Conservation (phyloP, 1,284 basidiomycete species). For the Moesziomyces globuligerus region DNA sequence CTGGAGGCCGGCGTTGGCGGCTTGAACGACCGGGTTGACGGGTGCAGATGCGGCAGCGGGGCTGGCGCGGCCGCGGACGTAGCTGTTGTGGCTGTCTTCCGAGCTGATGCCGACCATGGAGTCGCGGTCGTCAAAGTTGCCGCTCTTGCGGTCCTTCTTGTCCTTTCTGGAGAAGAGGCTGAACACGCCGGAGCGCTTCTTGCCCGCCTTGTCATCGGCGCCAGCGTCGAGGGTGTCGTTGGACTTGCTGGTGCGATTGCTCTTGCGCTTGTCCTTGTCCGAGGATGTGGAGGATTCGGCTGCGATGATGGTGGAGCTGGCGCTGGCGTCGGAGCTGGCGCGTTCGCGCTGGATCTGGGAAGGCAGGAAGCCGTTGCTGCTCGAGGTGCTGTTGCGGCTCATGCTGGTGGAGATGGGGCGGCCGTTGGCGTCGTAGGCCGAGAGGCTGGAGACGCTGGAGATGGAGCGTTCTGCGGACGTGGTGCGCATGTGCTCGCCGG, state of each 20-base stretch:
- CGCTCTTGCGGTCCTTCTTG: slow-evolving; percentile 62
- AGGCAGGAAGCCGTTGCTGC: slow-evolving; percentile 52
- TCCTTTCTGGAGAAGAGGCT: slow-evolving; percentile 62
- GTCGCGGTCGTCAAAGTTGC: slow-evolving; percentile 49
- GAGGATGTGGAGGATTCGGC: slow-evolving; percentile 26
- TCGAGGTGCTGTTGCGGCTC: slow-evolving; percentile 41
- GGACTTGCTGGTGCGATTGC: slow-evolving; percentile 48
- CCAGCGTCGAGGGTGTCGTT: slow-evolving; percentile 37
- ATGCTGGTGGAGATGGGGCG: slow-evolving; percentile 27
- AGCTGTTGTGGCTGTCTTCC: slow-evolving; percentile 34
- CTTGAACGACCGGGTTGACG: slow-evolving; percentile 30
- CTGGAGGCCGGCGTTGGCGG: slow-evolving; percentile 32
- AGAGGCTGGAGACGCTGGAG: slow-evolving; percentile 37
- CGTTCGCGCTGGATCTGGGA: slow-evolving; percentile 58
- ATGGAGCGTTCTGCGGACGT: slow-evolving; percentile 47
- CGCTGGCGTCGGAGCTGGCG: slow-evolving; percentile 52
- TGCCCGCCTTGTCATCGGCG: slow-evolving; percentile 52
- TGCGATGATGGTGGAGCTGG: slow-evolving; percentile 28
- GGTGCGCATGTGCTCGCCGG: slow-evolving; percentile 35
- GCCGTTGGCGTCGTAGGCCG: slow-evolving; percentile 17
- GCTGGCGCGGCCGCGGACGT: slow-evolving; percentile 16
- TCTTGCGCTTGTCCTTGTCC: slow-evolving; percentile 48
- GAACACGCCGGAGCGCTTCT: slow-evolving; percentile 64
- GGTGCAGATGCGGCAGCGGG: slow-evolving; percentile 10
- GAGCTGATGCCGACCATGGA: slow-evolving; percentile 48